These are phyloP conservation scores for Carex kokanica DNA, from an alignment of 176 grass and related monocot genomes.

Conservation along the genomic window DNA sequence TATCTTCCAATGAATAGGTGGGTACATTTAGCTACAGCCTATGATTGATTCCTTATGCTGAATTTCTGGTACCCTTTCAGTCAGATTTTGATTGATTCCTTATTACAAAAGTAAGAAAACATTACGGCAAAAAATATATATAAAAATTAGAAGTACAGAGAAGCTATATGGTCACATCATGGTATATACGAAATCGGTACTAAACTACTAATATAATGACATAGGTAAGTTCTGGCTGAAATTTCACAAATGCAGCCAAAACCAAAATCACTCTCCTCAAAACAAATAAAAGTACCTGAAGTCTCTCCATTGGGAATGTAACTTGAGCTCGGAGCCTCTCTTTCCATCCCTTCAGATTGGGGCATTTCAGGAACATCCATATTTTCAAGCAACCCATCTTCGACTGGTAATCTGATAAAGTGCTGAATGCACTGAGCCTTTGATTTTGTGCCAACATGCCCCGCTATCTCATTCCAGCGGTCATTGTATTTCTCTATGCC, in stretches of 20 bases:
- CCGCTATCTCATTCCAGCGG: slow-evolving; percentile 85
- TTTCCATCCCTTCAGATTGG: slow-evolving; percentile 28
- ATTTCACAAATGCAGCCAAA: not conserved
- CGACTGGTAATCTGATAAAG: slow-evolving; percentile 86
- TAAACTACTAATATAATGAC: not conserved
- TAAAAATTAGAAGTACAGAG: slow-evolving; percentile 9
- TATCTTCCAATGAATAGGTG: not conserved
- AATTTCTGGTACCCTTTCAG: not conserved
- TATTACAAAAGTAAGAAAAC: not conserved
- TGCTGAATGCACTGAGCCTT: slow-evolving; percentile 97
- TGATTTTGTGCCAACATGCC: slow-evolving; percentile 79
- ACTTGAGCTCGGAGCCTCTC: slow-evolving; percentile 23
- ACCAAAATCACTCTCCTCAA: not conserved
- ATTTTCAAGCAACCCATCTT: slow-evolving; percentile 70
- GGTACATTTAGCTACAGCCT: not conserved
- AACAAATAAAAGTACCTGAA: slow-evolving; percentile 43
- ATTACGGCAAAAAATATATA: not conserved
- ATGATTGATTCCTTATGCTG: not conserved
- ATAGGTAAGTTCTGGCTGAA: not conserved
- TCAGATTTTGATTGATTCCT: not conserved
- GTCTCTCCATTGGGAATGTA: slow-evolving; percentile 42
- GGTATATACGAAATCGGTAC: not conserved
- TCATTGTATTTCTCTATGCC: slow-evolving; percentile 82
- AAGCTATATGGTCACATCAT: slow-evolving; percentile 3
- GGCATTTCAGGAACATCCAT: slow-evolving; percentile 53